phyloP scores from a whole-genome alignment of 129 eudicot species.

The Logfia minima region DNA sequence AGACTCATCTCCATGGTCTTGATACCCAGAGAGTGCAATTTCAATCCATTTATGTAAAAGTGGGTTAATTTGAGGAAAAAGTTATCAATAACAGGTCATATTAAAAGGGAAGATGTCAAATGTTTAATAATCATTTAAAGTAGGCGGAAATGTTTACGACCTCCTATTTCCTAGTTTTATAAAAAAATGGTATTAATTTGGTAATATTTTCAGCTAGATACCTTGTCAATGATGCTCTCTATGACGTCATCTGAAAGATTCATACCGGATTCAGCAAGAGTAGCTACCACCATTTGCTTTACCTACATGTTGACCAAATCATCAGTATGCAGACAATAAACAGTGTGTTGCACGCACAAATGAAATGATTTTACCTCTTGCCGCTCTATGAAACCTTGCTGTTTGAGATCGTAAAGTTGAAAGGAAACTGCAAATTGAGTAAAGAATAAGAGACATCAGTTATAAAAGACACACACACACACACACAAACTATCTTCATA shows the following conservation, averaged over 20 bases:
- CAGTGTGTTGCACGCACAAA: not conserved
- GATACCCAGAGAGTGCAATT: not conserved
- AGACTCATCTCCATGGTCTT: not conserved
- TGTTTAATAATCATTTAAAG: not conserved
- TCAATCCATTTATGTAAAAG: not conserved
- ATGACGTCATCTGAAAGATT: conserved; percentile 88
- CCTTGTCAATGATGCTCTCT: conserved; percentile 62
- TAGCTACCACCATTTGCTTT: conserved; percentile 97
- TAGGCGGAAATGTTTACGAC: not conserved
- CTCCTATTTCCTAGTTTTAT: not conserved
- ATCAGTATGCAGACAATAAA: conserved; percentile 4
- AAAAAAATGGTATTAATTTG: not conserved
- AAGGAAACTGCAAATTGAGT: conserved; percentile 66
- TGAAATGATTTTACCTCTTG: conserved; percentile 58
- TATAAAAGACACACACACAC: not conserved
- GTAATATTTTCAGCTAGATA: conserved; percentile 18
- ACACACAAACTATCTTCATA: not conserved
- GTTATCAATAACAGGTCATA: not conserved
- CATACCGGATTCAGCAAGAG: conserved; percentile 94
- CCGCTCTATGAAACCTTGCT: conserved; percentile 95
- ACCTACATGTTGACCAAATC: conserved; percentile 45
- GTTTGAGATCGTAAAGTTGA: conserved; percentile 91
- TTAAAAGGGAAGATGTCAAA: not conserved
- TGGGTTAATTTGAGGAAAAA: not conserved
- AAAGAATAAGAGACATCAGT: conserved; percentile 7